These are phyloP conservation scores for Tilletiopsis washingtonensis DNA, from an alignment of 1,284 basidiomycete species.

Conservation along the genomic window DNA sequence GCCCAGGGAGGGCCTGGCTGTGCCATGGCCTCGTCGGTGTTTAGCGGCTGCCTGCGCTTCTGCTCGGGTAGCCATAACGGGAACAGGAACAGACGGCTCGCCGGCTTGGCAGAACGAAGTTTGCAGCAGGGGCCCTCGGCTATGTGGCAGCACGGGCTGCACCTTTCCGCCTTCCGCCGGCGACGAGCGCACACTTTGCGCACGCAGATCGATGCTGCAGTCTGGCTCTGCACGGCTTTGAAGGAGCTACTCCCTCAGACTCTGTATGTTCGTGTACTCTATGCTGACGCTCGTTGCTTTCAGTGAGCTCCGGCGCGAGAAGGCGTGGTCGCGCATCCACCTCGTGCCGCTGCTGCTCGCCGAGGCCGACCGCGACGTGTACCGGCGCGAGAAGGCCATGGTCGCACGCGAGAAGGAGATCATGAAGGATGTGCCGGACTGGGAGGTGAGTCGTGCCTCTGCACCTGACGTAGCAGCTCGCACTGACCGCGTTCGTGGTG, in stretches of 20 bases:
- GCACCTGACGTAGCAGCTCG: not conserved
- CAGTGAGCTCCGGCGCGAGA: constrained; percentile 89
- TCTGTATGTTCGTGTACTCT: not conserved
- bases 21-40: too few species aligned
- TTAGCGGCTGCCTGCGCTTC: too few species aligned
- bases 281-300: too few species aligned
- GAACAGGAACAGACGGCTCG: too few species aligned
- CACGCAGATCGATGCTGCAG: not conserved
- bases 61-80: too few species aligned
- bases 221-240: not conserved
- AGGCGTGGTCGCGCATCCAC: constrained; percentile 91
- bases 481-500: not conserved
- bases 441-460: constrained; percentile 53
- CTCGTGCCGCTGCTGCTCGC: constrained; percentile 78
- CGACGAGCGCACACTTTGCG: not conserved
- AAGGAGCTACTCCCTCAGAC: not conserved
- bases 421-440: constrained; percentile 89
- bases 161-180: too few species aligned
- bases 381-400: constrained; percentile 73
- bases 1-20: too few species aligned
- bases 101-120: too few species aligned
- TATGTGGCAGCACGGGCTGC: too few species aligned
- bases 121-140: too few species aligned
- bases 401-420: constrained; percentile 75
- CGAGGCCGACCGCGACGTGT: constrained; percentile 84